Conservation (phyloP, 2,329 filamentous ascomycete species). For the Fusarium hostae region DNA sequence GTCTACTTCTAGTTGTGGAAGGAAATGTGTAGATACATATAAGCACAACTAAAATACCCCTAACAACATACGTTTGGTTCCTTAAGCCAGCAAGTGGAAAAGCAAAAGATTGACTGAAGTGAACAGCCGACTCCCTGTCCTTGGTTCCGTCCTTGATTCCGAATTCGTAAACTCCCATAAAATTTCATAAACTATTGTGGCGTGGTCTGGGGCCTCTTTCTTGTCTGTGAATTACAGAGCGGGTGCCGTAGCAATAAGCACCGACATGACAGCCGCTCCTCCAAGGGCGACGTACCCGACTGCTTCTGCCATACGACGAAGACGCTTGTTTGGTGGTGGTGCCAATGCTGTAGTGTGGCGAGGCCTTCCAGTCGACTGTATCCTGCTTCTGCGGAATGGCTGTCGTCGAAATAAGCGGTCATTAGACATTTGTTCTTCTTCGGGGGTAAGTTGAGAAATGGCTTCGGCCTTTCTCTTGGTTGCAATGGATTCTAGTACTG, state of each 20-base stretch:
- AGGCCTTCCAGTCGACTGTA: not conserved
- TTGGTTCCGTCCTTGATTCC: constrained; percentile 4
- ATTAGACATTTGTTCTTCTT: constrained; percentile 14
- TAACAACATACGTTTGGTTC: not conserved
- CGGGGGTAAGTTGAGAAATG: constrained; percentile 39
- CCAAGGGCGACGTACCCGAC: constrained; percentile 52
- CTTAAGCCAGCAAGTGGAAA: constrained; percentile 1
- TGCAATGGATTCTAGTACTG: not conserved
- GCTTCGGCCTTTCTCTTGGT: constrained; percentile 42
- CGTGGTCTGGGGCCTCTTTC: not conserved
- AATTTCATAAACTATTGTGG: constrained; percentile 1
- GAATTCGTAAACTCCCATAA: constrained; percentile 36
- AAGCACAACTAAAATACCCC: not conserved
- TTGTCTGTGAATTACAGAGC: constrained; percentile 26
- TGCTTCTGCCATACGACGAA: constrained; percentile 51
- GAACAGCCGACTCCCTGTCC: not conserved
- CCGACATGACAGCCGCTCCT: constrained; percentile 54
- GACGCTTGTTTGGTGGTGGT: constrained; percentile 45
- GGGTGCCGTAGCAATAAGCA: constrained; percentile 54
- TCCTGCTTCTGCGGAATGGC: not conserved
- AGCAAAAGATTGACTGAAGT: not conserved
- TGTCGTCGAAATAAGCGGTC: not conserved
- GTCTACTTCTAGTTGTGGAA: not conserved
- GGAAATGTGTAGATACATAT: constrained; percentile 9
- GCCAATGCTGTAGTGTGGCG: not conserved